Conservation (phyloP, 768 basidiomycete genomes). For the Paxillus involutus region DNA sequence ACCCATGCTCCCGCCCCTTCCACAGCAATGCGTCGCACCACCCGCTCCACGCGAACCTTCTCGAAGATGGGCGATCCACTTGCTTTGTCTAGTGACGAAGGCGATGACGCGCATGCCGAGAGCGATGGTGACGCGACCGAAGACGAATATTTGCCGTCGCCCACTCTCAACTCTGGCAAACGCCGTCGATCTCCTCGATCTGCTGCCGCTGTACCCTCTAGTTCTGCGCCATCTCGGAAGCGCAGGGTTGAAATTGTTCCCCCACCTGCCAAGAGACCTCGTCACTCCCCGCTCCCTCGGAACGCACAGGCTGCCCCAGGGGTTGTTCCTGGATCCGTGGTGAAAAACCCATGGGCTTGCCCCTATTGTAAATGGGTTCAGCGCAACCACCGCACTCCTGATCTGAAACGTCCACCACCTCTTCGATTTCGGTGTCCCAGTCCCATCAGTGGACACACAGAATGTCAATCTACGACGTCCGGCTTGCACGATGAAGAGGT, state of each 20-base stretch:
- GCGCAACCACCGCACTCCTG: constrained; percentile 51
- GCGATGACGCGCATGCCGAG: constrained; percentile 35
- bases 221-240: constrained; percentile 4
- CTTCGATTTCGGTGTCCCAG: too few relatives aligned
- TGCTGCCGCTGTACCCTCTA: neutral
- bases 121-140: constrained; percentile 41
- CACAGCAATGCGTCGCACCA: constrained; percentile 3
- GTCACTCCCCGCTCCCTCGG: constrained; percentile 40
- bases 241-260: constrained; percentile 1
- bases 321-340: constrained; percentile 13
- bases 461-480: constrained; percentile 45
- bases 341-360: constrained; percentile 42
- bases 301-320: constrained; percentile 41
- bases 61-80: neutral
- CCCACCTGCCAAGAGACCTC: constrained; percentile 24
- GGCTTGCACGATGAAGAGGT: neutral
- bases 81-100: constrained; percentile 8
- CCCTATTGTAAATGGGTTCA: constrained; percentile 49
- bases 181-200: constrained; percentile 27
- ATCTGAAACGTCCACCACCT: constrained; percentile 56
- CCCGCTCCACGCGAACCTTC: constrained; percentile 16
- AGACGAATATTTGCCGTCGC: constrained; percentile 46
- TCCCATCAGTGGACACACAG: constrained; percentile 2
- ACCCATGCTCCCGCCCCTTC: neutral
- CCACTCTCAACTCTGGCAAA: constrained; percentile 31